Conservation (phyloP, 1,284 basidiomycete genomes). For the Leccinum ambiguum region DNA sequence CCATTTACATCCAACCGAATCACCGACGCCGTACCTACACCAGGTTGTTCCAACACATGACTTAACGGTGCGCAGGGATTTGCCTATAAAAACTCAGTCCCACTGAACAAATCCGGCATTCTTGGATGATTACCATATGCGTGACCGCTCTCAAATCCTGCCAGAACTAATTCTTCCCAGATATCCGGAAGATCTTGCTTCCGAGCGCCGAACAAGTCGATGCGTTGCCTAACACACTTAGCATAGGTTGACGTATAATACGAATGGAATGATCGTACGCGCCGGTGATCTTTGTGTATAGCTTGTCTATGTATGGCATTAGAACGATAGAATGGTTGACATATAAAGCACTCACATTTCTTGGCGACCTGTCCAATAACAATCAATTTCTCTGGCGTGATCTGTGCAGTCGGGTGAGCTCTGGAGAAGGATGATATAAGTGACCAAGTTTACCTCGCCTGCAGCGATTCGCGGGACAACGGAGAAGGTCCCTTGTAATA, state of each 20-base stretch:
- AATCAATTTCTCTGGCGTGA: constrained; percentile 69
- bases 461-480: constrained; percentile 72
- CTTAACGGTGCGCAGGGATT: constrained; percentile 56
- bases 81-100: constrained; percentile 33
- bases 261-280: constrained; percentile 21
- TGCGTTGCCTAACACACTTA: constrained; percentile 48
- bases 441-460: constrained; percentile 45
- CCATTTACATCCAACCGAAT: constrained; percentile 59
- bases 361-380: constrained; percentile 70
- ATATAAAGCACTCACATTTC: constrained; percentile 46
- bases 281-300: constrained; percentile 72
- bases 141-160: constrained; percentile 77
- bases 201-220: constrained; percentile 74
- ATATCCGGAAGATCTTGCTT: constrained; percentile 78
- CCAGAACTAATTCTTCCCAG: constrained; percentile 66
- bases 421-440: background rate
- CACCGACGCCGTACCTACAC: constrained; percentile 78
- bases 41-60: constrained; percentile 59
- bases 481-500: constrained; percentile 55
- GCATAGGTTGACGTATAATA: background rate
- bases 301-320: constrained; percentile 32
- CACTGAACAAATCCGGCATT: background rate
- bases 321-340: background rate
- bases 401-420: constrained; percentile 27
- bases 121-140: constrained; percentile 60